Evolutionary conservation across 495 filamentous ascomycete genomes (phyloP).

Genomic region (Penicillium mononematosum): DNA sequence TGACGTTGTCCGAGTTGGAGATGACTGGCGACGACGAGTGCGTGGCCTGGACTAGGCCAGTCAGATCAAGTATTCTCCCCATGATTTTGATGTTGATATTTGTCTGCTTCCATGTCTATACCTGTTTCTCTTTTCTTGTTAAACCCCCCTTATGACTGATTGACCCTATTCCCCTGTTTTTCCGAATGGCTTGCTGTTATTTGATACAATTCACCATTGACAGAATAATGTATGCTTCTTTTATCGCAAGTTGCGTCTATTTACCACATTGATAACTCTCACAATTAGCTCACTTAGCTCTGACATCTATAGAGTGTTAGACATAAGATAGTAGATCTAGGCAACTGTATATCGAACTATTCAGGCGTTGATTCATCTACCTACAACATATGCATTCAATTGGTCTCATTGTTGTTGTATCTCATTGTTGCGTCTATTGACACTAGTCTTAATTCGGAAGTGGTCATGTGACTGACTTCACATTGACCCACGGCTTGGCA

Average conservation of each 20-base stretch:
- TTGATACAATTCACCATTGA: slow-evolving; percentile 14
- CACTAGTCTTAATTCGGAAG: slow-evolving; percentile 24
- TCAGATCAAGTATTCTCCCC: not conserved
- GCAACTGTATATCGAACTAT: not conserved
- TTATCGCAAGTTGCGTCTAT: not conserved
- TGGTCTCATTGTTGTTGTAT: not conserved
- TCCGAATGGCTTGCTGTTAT: slow-evolving; percentile 19
- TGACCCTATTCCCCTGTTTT: slow-evolving; percentile 35
- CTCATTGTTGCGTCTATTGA: not conserved
- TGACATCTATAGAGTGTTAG: not conserved
- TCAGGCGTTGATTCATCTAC: not conserved
- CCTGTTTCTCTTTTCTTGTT: slow-evolving; percentile 16
- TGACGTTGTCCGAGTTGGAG: slow-evolving; percentile 70
- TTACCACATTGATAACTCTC: slow-evolving; percentile 6
- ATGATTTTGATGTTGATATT: slow-evolving; percentile 34
- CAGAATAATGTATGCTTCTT: slow-evolving; percentile 1
- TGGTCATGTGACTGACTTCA: slow-evolving; percentile 35
- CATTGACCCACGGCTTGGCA: slow-evolving; percentile 44
- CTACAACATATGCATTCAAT: not conserved
- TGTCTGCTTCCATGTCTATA: slow-evolving; percentile 34
- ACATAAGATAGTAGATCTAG: not conserved
- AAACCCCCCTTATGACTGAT: slow-evolving; percentile 27
- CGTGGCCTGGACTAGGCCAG: slow-evolving; percentile 62
- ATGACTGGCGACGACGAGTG: slow-evolving; percentile 80
- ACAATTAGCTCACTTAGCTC: slow-evolving; percentile 10